Percentiles rank a stretch among this genome's conserved stretches.
These are phyloP conservation scores for Phytophthora macrochlamydospora DNA, from an alignment of 352 stramenopile species.

Conservation along the genomic window DNA sequence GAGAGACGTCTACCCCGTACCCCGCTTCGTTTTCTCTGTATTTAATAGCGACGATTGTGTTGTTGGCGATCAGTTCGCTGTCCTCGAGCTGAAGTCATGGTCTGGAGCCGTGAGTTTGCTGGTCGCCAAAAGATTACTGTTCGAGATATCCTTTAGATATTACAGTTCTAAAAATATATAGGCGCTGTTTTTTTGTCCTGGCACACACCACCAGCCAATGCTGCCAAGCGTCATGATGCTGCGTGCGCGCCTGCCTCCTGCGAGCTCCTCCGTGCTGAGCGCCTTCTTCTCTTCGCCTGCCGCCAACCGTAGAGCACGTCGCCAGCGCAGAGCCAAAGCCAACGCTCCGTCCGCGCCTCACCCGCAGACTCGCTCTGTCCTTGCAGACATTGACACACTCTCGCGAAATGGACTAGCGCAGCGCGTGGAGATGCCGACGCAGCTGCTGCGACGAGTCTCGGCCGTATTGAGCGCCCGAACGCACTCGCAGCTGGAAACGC, in stretches of 20 bases:
- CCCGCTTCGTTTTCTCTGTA: too few species aligned
- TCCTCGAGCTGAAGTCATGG: too few species aligned
- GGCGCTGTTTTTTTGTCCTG: too few species aligned
- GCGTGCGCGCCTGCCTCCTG: neutral
- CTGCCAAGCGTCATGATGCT: slow-evolving; percentile 12
- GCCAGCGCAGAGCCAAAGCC: slow-evolving; percentile 43
- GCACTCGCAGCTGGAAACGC: slow-evolving; percentile 76
- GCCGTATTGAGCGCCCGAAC: slow-evolving; percentile 67
- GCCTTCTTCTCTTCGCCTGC: slow-evolving; percentile 31
- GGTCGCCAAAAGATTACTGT: too few species aligned
- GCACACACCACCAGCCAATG: too few species aligned
- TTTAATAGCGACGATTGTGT: too few species aligned
- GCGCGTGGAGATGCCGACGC: slow-evolving; percentile 75
- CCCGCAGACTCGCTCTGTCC: slow-evolving; percentile 27
- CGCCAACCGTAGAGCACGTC: slow-evolving; percentile 50
- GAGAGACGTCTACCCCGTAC: too few species aligned
- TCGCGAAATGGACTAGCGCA: slow-evolving; percentile 68
- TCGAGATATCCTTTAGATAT: too few species aligned
- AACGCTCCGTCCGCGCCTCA: slow-evolving; percentile 3
- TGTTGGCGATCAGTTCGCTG: too few species aligned
- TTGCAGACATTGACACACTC: slow-evolving; percentile 65
- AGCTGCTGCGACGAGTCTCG: slow-evolving; percentile 66
- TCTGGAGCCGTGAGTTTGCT: too few species aligned
- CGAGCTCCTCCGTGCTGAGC: neutral
- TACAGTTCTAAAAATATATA: too few species aligned